Evolutionary conservation across 1,284 basidiomycete species (phyloP).

Genomic region (Pseudozyma sp.): DNA sequence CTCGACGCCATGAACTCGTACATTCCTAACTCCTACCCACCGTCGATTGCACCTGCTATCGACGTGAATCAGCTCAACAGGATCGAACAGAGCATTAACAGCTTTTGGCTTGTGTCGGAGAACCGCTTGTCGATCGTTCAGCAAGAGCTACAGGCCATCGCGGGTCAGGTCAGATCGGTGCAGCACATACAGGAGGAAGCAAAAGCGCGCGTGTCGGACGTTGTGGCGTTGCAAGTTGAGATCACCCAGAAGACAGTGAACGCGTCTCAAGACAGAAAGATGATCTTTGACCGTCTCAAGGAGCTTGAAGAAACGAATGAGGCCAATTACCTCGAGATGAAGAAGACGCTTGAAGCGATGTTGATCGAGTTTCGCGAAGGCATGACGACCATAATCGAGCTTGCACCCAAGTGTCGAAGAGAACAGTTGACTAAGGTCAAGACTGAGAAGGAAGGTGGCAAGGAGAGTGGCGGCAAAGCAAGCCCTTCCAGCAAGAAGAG

Average conservation of each 20-base stretch:
- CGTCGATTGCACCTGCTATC: not conserved
- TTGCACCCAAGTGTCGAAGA: conserved; percentile 4
- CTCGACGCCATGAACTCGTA: not conserved
- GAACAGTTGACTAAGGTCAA: not conserved
- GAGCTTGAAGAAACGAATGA: conserved; percentile 17
- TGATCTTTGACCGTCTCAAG: conserved; percentile 24
- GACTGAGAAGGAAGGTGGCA: conserved; percentile 1
- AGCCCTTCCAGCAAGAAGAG: conserved; percentile 19
- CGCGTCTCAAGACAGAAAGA: conserved; percentile 18
- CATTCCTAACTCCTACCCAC: not conserved
- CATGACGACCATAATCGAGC: conserved; percentile 9
- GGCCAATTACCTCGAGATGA: conserved; percentile 9
- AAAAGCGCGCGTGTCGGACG: conserved; percentile 2
- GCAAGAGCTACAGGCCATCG: conserved; percentile 11
- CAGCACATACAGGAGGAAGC: conserved; percentile 12
- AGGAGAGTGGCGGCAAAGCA: conserved; percentile 2
- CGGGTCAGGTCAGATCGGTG: conserved; percentile 1
- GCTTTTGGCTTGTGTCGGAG: conserved; percentile 35
- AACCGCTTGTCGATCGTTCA: conserved; percentile 18
- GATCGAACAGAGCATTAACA: conserved; percentile 22
- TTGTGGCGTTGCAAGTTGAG: conserved; percentile 21
- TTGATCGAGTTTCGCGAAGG: conserved; percentile 14
- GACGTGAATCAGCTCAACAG: conserved; percentile 7
- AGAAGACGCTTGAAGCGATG: conserved; percentile 17
- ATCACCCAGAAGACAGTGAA: conserved; percentile 17